Conservation (phyloP, 116 monocot genomes). For the Posidonia oceanica region DNA sequence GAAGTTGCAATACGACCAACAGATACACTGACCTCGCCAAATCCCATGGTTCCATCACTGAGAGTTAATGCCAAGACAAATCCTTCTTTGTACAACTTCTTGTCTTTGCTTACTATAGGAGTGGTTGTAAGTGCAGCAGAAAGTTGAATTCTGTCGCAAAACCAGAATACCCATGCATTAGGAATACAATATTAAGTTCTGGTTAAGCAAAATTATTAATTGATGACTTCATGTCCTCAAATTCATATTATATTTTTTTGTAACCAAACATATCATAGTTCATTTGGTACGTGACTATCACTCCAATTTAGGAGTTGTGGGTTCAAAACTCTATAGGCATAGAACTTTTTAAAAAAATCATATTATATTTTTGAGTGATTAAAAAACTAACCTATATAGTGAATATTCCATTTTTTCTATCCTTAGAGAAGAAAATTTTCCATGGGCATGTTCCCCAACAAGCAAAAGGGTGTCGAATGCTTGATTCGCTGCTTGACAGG, state of each 20-base stretch:
- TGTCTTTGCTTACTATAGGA: slow-evolving; percentile 16
- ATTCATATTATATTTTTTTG: no score
- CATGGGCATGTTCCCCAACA: slow-evolving; percentile 12
- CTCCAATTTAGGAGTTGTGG: no score
- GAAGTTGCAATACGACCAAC: neutral
- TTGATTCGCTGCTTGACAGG: slow-evolving; percentile 33
- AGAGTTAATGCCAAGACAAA: slow-evolving; percentile 49
- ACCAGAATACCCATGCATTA: slow-evolving; percentile 5
- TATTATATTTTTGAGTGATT: neutral
- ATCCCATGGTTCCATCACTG: slow-evolving; percentile 60
- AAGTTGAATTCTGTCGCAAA: slow-evolving; percentile 62
- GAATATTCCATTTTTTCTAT: slow-evolving; percentile 61
- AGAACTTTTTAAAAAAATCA: neutral
- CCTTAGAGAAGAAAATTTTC: slow-evolving; percentile 23
- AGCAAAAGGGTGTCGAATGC: slow-evolving; percentile 25
- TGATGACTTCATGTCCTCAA: neutral
- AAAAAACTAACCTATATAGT: slow-evolving; percentile 54
- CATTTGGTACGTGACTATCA: no score
- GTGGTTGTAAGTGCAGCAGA: slow-evolving; percentile 44
- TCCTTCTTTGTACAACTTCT: slow-evolving; percentile 53
- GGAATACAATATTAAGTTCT: neutral
- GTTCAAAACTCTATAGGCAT: no score
- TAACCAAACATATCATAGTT: no score
- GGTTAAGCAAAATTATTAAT: neutral
- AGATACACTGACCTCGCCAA: slow-evolving; percentile 70